Conservation (phyloP, 768 basidiomycete genomes). For the Agaricus blazei region DNA sequence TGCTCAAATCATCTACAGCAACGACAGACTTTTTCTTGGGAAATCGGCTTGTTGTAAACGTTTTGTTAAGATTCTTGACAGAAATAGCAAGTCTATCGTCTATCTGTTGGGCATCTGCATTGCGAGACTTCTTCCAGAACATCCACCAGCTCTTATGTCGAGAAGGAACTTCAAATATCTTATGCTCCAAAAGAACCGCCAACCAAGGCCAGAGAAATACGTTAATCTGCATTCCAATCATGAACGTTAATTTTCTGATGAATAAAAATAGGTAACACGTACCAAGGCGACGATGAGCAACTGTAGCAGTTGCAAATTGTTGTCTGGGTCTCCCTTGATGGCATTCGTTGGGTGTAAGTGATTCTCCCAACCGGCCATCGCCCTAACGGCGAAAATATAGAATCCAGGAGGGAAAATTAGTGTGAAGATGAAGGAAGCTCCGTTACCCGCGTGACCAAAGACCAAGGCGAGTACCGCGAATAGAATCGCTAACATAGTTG, state of each 20-base stretch:
- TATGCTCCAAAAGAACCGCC: constrained; percentile 52
- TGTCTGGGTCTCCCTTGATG: constrained; percentile 57
- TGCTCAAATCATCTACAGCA: constrained; percentile 60
- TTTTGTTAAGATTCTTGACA: constrained; percentile 54
- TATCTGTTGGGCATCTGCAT: constrained; percentile 15
- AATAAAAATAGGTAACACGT: constrained; percentile 19
- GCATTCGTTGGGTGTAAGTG: constrained; percentile 49
- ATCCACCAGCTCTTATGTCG: constrained; percentile 22
- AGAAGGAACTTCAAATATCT: constrained; percentile 55
- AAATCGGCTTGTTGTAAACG: constrained; percentile 47
- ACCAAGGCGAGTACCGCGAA: constrained; percentile 65
- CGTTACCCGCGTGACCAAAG: constrained; percentile 35
- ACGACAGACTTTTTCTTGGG: constrained; percentile 44
- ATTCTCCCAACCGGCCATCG: constrained; percentile 65
- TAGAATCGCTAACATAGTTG: constrained; percentile 61
- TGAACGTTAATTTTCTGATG: neutral
- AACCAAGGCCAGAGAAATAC: constrained; percentile 73
- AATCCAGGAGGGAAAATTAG: constrained; percentile 73
- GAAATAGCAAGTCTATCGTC: constrained; percentile 52
- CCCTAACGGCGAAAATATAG: constrained; percentile 67
- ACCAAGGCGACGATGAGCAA: constrained; percentile 64
- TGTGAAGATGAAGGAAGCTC: constrained; percentile 55
- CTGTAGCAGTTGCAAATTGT: constrained; percentile 46
- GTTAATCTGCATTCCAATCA: constrained; percentile 41
- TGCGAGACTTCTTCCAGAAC: constrained; percentile 27